Evolutionary conservation across 805 yeast species (phyloP), one percentile per base, ranked within the genome.

Genomic region (Wickerhamomyces canadensis): DNA sequence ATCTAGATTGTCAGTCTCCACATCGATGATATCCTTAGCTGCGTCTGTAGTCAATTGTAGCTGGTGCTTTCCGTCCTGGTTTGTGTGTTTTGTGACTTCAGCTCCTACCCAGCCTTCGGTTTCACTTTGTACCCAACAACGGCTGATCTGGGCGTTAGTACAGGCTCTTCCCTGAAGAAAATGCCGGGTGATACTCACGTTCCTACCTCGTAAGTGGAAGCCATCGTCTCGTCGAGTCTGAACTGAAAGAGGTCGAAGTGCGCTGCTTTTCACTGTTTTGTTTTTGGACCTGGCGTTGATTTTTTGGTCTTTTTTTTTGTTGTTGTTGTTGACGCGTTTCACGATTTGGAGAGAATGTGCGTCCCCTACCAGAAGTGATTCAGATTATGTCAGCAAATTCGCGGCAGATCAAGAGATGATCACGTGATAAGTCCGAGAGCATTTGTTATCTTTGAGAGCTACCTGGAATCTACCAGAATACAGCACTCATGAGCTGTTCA

Each of bases 81-180:
- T 57, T 12, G 67, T 62, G 35, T 66, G 65, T 36, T 66, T 67
- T 15, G 68, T 64, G 33, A 82, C 78, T 41, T 76, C 78, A 28
- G 77, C 81, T 19, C 86, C 88, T 10, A 80, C 61, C 87, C 89
- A 82, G 7, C 89, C 91, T 43, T 70, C 66, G 31, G 68, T 67
- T 34, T 74, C 77, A 57, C 78, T 83, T 12, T 86, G 87, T 52
- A 76, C 73, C 91, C 89, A 82, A 57, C 88, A 81, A 48, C 84
- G 80, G 54, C 82, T 76, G 38, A 27, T 8, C 5, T 11, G 4
- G 22, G n/a, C 33, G 55, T 51, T 50, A 50, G 55, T 71, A 70
- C 15, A n/a, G 10, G n/a, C 11, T n/a, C 13, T 14, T 6, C 13
- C 13, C 13, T 13, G 13, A 5, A 14, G 27, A 6, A 22, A 31